Evolutionary conservation across 2,329 filamentous ascomycete genomes (phyloP).

Genomic region (Aspergillus jensenii): DNA sequence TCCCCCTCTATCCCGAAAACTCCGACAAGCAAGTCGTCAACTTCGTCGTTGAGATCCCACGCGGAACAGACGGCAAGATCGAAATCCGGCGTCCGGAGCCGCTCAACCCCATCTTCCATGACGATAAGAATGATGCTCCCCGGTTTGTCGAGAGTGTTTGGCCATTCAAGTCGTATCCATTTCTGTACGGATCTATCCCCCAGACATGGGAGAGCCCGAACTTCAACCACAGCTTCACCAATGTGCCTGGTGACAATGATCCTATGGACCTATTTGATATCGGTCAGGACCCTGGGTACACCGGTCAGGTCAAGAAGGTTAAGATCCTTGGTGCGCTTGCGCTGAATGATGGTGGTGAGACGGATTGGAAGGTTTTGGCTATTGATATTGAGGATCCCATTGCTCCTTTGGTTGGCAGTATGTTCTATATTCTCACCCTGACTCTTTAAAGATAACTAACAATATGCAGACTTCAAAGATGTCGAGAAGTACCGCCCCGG

Average conservation of each 20-base stretch:
- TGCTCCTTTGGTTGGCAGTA: neutral
- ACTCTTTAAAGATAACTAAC: too few species aligned
- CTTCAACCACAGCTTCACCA: neutral
- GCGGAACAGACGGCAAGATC: neutral
- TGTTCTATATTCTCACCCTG: neutral
- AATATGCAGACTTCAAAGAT: neutral
- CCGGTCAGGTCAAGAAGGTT: neutral
- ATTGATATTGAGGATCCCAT: conserved; percentile 4
- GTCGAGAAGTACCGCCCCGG: conserved; percentile 2
- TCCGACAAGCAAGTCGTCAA: neutral
- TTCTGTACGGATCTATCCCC: conserved; percentile 1
- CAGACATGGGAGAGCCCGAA: conserved; percentile 8
- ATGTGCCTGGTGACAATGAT: conserved; percentile 1
- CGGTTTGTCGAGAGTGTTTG: neutral
- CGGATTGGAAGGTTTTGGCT: conserved; percentile 3
- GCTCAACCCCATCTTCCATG: conserved; percentile 1
- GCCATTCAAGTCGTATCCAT: neutral
- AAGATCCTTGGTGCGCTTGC: conserved; percentile 3
- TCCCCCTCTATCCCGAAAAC: neutral
- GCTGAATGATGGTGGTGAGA: neutral
- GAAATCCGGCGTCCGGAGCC: neutral
- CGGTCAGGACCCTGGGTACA: neutral
- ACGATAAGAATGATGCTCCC: neutral
- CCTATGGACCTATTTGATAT: conserved; percentile 5
- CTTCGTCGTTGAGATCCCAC: conserved; percentile 5